Conservation (phyloP, 169 alveolate species). For the Eimeria falciformis region DNA sequence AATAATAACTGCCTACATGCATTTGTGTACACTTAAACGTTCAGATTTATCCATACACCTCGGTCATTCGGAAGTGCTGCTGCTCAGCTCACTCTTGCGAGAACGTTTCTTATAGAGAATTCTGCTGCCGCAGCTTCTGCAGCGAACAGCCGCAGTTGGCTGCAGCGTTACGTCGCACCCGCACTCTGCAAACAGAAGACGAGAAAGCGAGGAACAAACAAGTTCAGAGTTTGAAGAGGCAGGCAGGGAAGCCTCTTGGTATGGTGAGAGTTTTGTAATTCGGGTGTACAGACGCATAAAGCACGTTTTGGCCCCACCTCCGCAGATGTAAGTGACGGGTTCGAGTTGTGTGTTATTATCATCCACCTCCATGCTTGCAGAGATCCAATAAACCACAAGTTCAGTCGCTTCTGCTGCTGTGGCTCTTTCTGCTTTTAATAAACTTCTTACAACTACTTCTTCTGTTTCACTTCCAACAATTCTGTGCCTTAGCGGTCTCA, state of each 20-base stretch:
- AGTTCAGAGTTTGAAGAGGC: background rate
- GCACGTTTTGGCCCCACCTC: conserved; percentile 48
- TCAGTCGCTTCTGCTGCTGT: too few species aligned
- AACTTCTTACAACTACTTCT: too few species aligned
- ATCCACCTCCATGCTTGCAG: conserved; percentile 32
- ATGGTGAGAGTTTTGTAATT: too few species aligned
- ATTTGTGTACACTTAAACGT: background rate
- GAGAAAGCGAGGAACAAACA: background rate
- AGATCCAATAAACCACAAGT: too few species aligned
- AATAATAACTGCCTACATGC: background rate
- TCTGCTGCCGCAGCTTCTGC: conserved; percentile 91
- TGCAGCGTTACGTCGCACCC: conserved; percentile 89
- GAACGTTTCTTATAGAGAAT: conserved; percentile 88
- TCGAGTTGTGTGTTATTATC: conserved; percentile 57
- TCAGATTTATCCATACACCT: background rate
- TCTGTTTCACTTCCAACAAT: too few species aligned
- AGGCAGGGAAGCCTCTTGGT: too few species aligned
- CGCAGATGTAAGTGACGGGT: conserved; percentile 74
- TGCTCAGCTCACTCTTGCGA: conserved; percentile 82
- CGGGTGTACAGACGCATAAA: background rate
- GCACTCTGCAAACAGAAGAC: conserved; percentile 84
- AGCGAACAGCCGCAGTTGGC: conserved; percentile 89
- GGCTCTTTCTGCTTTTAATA: too few species aligned
- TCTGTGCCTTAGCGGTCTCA: too few species aligned
- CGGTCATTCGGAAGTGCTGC: background rate